Conservation (phyloP, 306 rosid species). For the Erythrophleum fordii region DNA sequence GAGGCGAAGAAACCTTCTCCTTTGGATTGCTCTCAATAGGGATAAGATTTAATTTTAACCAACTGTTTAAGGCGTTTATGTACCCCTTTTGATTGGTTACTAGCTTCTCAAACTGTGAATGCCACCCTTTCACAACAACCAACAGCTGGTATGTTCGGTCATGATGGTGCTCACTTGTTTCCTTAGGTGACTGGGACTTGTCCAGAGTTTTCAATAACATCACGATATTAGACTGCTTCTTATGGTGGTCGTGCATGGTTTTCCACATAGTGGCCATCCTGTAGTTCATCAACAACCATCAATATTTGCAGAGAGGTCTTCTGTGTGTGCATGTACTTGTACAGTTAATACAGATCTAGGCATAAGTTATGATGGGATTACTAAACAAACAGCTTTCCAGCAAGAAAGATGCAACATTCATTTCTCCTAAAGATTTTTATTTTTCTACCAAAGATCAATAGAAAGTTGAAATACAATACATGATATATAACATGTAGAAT, state of each 20-base stretch:
- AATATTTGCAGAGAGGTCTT: slow-evolving; percentile 24
- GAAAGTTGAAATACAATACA: not conserved
- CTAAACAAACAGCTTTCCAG: slow-evolving; percentile 16
- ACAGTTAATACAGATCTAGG: not conserved
- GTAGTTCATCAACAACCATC: slow-evolving; percentile 42
- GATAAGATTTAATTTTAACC: slow-evolving; percentile 83
- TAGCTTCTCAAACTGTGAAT: slow-evolving; percentile 64
- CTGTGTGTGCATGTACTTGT: slow-evolving; percentile 1
- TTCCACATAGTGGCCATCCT: slow-evolving; percentile 94
- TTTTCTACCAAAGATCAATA: not conserved
- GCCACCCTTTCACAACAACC: slow-evolving; percentile 79
- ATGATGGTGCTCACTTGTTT: slow-evolving; percentile 86
- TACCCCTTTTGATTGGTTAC: slow-evolving; percentile 74
- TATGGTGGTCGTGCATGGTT: slow-evolving; percentile 61
- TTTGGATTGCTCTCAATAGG: slow-evolving; percentile 89
- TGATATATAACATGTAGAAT: not conserved
- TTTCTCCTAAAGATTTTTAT: not conserved
- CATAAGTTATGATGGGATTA: not conserved
- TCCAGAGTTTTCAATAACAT: slow-evolving; percentile 54
- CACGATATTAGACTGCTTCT: slow-evolving; percentile 53
- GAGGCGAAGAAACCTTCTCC: slow-evolving; percentile 96
- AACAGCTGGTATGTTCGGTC: slow-evolving; percentile 71
- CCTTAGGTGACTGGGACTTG: slow-evolving; percentile 72
- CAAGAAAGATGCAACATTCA: slow-evolving; percentile 18
- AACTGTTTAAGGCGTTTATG: slow-evolving; percentile 63